These are phyloP conservation scores for Aspergillus unguis DNA, from an alignment of 2,329 filamentous ascomycete genomes.

Conservation along the genomic window DNA sequence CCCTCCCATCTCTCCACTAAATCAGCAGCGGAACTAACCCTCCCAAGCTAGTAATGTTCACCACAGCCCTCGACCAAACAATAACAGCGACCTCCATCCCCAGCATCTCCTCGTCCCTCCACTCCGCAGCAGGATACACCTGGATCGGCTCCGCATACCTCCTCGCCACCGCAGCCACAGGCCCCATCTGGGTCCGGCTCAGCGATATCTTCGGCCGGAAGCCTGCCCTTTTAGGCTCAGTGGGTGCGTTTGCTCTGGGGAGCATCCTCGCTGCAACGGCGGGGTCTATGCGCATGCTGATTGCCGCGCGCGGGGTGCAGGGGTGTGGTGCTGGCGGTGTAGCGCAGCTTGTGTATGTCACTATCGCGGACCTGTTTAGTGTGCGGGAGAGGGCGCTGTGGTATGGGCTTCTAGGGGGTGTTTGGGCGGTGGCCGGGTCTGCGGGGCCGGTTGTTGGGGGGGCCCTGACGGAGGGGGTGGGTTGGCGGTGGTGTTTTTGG, in stretches of 20 bases:
- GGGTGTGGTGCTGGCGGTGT: slow-evolving; percentile 53
- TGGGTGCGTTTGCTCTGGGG: slow-evolving; percentile 47
- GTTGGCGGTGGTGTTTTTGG: slow-evolving; percentile 56
- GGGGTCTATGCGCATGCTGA: slow-evolving; percentile 49
- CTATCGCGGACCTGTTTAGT: slow-evolving; percentile 54
- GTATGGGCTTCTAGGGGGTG: slow-evolving; percentile 48
- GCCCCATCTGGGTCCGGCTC: slow-evolving; percentile 3
- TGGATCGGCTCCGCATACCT: slow-evolving; percentile 9
- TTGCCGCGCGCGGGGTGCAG: slow-evolving; percentile 52
- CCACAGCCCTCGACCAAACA: slow-evolving; percentile 9
- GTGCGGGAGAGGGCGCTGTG: slow-evolving; percentile 47
- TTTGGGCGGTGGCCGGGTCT: slow-evolving; percentile 54
- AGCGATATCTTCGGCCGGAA: slow-evolving; percentile 11
- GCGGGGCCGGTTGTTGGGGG: slow-evolving; percentile 55
- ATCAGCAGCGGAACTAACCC: neutral
- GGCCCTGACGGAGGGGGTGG: slow-evolving; percentile 38
- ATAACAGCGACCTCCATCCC: slow-evolving; percentile 8
- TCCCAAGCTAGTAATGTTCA: slow-evolving; percentile 2
- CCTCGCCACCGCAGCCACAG: neutral
- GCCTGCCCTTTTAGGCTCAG: slow-evolving; percentile 25
- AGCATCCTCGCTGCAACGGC: slow-evolving; percentile 50
- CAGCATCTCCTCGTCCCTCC: neutral
- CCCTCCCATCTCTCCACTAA: neutral
- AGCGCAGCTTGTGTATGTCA: slow-evolving; percentile 50
- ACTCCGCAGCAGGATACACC: slow-evolving; percentile 11